Evolutionary conservation across 257 asterid genomes (phyloP).

Genomic region (Parsonsia alboflavescens): DNA sequence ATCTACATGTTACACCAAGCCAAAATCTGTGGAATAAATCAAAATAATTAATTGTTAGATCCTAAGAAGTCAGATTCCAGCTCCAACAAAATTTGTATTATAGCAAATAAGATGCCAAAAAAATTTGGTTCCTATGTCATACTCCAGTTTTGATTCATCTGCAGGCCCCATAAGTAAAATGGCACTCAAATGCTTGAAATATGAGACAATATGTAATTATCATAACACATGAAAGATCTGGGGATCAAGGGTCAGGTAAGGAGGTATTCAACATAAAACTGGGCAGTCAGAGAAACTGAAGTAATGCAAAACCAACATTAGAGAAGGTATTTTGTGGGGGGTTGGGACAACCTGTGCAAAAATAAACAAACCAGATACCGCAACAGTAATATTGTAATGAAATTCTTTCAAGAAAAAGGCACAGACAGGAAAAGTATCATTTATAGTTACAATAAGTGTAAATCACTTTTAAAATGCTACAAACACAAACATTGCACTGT

Average conservation of each 20-base stretch:
- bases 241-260: neutral
- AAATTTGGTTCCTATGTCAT: neutral
- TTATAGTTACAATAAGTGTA: neutral
- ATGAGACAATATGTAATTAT: neutral
- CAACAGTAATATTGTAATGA: neutral
- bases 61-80: neutral
- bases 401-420: neutral
- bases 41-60: neutral
- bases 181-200: neutral
- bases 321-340: neutral
- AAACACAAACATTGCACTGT: neutral
- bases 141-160: neutral
- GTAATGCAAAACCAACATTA: neutral
- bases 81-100: neutral
- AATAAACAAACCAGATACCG: neutral
- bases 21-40: neutral
- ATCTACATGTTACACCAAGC: neutral
- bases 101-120: neutral
- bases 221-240: neutral
- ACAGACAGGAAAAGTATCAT: neutral
- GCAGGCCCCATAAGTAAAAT: neutral
- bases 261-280: neutral
- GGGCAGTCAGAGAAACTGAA: neutral
- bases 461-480: neutral
- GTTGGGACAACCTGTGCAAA: neutral